Conservation (phyloP, 1,284 basidiomycete species). For the Melampsora occidentalis region DNA sequence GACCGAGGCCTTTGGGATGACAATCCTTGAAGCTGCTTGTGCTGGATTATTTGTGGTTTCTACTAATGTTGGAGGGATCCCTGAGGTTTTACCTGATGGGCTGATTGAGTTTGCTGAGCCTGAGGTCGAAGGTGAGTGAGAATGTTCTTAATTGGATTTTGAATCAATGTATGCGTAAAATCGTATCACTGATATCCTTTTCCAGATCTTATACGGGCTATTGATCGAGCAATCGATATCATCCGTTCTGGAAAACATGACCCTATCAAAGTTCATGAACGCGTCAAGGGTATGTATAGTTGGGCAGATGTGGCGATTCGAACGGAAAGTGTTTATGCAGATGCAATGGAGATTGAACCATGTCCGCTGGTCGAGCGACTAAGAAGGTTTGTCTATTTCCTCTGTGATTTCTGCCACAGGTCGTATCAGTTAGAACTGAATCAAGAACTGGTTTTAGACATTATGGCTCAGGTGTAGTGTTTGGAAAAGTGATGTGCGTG, state of each 20-base stretch:
- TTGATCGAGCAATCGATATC: constrained; percentile 73
- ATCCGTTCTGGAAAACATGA: constrained; percentile 71
- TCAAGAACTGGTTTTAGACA: background rate
- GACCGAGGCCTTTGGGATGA: constrained; percentile 95
- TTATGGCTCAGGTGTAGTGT: constrained; percentile 37
- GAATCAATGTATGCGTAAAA: background rate
- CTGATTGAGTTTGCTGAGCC: constrained; percentile 93
- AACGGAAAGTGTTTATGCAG: constrained; percentile 77
- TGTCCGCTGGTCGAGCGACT: constrained; percentile 70
- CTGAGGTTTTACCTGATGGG: constrained; percentile 86
- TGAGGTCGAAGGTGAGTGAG: constrained; percentile 67
- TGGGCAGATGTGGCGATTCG: constrained; percentile 78
- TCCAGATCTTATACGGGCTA: constrained; percentile 77
- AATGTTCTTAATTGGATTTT: constrained; percentile 4
- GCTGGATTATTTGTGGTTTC: constrained; percentile 91
- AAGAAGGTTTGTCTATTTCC: constrained; percentile 60
- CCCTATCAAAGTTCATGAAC: constrained; percentile 71
- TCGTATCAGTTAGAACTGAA: background rate
- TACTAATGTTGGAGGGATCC: constrained; percentile 90
- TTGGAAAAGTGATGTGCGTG: constrained; percentile 43
- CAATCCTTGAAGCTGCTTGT: constrained; percentile 92
- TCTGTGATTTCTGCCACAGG: background rate
- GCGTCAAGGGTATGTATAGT: constrained; percentile 77
- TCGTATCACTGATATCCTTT: background rate
- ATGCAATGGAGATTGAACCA: constrained; percentile 63